Percentiles rank a stretch among this genome's conserved stretches.
These are phyloP conservation scores for Vigna hirtella DNA, from an alignment of 306 rosid genomes.

Conservation along the genomic window DNA sequence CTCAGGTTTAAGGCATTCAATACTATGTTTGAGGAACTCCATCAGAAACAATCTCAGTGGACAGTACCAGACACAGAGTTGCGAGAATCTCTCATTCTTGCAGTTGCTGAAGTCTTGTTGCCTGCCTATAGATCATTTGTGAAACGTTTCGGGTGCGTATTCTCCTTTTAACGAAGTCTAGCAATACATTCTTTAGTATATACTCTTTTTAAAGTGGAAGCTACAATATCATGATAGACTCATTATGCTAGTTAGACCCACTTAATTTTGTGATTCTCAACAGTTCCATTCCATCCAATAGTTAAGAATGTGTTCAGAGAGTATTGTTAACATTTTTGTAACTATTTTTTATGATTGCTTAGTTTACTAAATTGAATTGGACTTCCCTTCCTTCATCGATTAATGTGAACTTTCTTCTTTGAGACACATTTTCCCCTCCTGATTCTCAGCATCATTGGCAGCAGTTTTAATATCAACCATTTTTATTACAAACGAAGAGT, in stretches of 20 bases:
- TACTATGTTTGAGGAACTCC: slow-evolving; percentile 82
- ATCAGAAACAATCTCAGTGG: slow-evolving; percentile 93
- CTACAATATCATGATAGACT: background rate
- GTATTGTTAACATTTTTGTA: background rate
- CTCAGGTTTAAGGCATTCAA: slow-evolving; percentile 76
- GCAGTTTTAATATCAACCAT: too few relatives aligned
- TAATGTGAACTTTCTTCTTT: background rate
- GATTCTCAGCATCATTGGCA: too few relatives aligned
- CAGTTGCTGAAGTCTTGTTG: slow-evolving; percentile 83
- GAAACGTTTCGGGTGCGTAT: slow-evolving; percentile 76
- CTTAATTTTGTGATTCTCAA: background rate
- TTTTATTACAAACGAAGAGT: too few relatives aligned
- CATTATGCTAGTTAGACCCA: background rate
- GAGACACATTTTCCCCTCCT: too few relatives aligned
- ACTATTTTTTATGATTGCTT: background rate
- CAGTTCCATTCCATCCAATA: background rate
- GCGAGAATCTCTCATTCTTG: slow-evolving; percentile 84
- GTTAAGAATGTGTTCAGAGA: background rate
- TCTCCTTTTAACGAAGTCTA: background rate
- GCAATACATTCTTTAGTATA: background rate
- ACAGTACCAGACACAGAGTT: slow-evolving; percentile 83
- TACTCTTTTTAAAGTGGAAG: background rate
- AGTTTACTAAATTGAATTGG: background rate
- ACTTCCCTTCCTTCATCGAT: background rate
- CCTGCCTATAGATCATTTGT: slow-evolving; percentile 88